phyloP scores from a whole-genome alignment of 2,329 filamentous ascomycete species.

The Nemania bipapillata region DNA sequence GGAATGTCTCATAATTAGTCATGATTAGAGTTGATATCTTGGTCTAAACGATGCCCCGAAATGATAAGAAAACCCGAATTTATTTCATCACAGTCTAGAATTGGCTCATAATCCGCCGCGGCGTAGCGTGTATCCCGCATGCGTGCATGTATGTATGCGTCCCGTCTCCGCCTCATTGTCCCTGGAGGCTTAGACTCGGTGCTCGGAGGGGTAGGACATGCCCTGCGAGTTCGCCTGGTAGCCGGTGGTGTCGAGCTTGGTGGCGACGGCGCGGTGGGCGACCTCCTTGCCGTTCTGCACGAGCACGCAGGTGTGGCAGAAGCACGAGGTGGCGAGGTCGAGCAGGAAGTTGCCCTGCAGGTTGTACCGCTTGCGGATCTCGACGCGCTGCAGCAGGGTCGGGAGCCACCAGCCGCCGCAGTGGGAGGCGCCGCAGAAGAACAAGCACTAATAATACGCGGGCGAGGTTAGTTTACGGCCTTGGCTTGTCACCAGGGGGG shows the following conservation, averaged over 20 bases:
- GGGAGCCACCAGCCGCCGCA: not conserved
- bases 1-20: not conserved
- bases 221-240: not conserved
- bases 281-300: constrained; percentile 7
- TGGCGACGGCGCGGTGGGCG: not conserved
- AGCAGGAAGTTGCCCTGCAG: constrained; percentile 6
- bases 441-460: not conserved
- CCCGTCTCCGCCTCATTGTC: no score
- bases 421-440: constrained; percentile 5
- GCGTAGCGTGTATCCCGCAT: not conserved
- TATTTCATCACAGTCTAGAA: not conserved
- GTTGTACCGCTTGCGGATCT: not conserved
- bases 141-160: not conserved
- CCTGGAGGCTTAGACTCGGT: not conserved
- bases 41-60: not conserved
- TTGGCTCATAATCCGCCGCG: not conserved
- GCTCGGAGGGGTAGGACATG: not conserved
- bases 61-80: not conserved
- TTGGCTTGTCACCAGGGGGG: no score
- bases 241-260: not conserved
- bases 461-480: no score
- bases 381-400: not conserved
- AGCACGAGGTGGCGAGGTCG: not conserved
- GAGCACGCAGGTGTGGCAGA: not conserved
- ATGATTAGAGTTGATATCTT: not conserved